Evolutionary conservation across 2,329 filamentous ascomycete genomes (phyloP), one percentile per base, ranked within the genome.

Genomic region (Colletotrichum chrysophilum): DNA sequence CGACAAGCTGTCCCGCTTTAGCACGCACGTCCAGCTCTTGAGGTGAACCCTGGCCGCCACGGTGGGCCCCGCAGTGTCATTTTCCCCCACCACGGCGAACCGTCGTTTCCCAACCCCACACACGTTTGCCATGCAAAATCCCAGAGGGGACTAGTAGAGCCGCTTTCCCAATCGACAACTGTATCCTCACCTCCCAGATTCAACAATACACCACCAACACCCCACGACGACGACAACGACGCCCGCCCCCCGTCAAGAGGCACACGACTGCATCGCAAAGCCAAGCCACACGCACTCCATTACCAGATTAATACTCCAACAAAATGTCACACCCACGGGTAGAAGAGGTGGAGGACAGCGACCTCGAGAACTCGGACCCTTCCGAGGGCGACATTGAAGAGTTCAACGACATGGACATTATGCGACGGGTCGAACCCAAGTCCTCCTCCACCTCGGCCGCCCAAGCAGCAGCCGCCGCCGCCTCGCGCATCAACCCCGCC

Each of bases 271-370:
- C 18, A 26, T 24, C 28, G 24, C n/a, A 66, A 10, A 24, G 36
- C 30, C 12, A 67, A 38, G 9, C 34, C 43, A 12, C 43, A 48
- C 43, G n/a, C 43, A 21, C 10, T 21, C n/a, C 32, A 5, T 26
- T 24, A 21, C 21, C 12, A 26, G 26, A 58, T 61, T 66, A 66
- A 55, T 8, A 62, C 52, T 60, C 21, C n/a, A 28, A 18, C 52
- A 52, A 64, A 34, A 97, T 97, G 95, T 94, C 95, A 60, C 93
- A 97, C 88, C 92, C 96, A 76, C 93, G 94, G 77, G 93, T 98
- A 85, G 97, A 99, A 90, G 97, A 98, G 86, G 93, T 98, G 77
- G 95, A 93, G 76, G 95, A 97, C 88, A 93, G 91, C 84, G 94
- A 95, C 85, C 89, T 89, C 79, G 93, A 91, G 75, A 69, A 58